A percentile compares a stretch with the other conserved stretches of the same genome.
Evolutionary conservation across 2,329 filamentous ascomycete genomes (phyloP).

Genomic region (Lomentospora prolificans): DNA sequence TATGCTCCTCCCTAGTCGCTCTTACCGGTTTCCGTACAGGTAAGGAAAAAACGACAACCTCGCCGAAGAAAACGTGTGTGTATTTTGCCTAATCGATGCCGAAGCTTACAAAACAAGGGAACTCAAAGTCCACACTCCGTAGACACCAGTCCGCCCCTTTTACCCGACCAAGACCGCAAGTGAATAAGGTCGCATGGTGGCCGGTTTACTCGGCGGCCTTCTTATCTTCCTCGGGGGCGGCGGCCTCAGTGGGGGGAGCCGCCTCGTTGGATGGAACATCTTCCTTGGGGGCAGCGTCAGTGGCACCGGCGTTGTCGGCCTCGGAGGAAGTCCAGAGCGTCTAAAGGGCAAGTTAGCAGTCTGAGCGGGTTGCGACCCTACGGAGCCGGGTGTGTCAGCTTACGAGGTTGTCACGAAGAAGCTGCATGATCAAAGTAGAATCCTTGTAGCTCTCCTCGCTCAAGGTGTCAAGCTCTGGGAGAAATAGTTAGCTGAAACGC

Average conservation of each 20-base stretch:
- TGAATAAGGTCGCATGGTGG: constrained; percentile 11
- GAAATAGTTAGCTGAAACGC: background rate
- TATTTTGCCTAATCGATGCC: constrained; percentile 37
- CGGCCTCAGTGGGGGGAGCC: constrained; percentile 39
- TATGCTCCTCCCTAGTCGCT: constrained; percentile 24
- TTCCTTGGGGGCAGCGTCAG: constrained; percentile 34
- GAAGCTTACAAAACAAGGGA: constrained; percentile 16
- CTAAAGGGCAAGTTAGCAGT: no score
- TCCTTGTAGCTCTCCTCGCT: constrained; percentile 99
- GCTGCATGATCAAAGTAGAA: constrained; percentile 97
- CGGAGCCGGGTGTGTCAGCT: constrained; percentile 22
- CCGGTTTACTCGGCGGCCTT: constrained; percentile 43
- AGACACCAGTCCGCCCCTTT: constrained; percentile 48
- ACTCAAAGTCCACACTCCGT: constrained; percentile 36
- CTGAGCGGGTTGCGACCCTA: no score
- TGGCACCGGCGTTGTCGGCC: constrained; percentile 62
- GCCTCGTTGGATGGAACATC: constrained; percentile 42
- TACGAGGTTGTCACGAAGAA: constrained; percentile 93
- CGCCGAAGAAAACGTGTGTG: constrained; percentile 24
- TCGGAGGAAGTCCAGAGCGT: constrained; percentile 99
- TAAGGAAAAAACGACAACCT: constrained; percentile 15
- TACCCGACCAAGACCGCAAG: constrained; percentile 30
- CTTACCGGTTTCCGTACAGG: constrained; percentile 28
- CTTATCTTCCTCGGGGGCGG: constrained; percentile 58
- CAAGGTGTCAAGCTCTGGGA: constrained; percentile 80